Percentiles rank a stretch among this genome's conserved stretches.
Conservation (phyloP, 2,329 filamentous ascomycete genomes). For the Diaporthe vexans region DNA sequence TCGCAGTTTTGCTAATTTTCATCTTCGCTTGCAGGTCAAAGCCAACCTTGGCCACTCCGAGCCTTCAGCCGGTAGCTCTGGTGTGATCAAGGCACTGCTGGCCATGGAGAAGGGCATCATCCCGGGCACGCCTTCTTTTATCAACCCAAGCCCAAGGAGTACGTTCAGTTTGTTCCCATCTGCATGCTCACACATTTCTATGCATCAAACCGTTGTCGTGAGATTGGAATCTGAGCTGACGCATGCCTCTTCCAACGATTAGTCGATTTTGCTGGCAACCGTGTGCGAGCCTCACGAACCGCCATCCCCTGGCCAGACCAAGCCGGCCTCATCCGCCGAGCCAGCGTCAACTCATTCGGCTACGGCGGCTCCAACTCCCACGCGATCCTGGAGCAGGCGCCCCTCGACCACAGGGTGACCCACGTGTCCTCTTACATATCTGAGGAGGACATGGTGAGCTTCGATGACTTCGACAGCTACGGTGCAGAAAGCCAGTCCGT, state of each 20-base stretch:
- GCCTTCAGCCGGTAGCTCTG: conserved; percentile 60
- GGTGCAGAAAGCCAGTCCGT: background rate
- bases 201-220: no score
- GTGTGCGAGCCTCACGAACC: background rate
- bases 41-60: conserved; percentile 64
- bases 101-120: conserved; percentile 65
- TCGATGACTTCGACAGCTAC: no score
- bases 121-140: conserved; percentile 64
- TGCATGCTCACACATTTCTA: no score
- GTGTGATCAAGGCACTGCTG: conserved; percentile 64
- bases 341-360: background rate
- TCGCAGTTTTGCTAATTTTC: background rate
- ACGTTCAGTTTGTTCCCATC: background rate
- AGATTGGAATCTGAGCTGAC: no score
- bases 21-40: conserved; percentile 45
- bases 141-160: conserved; percentile 59
- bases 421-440: background rate
- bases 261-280: background rate
- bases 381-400: background rate
- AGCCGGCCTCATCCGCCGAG: background rate
- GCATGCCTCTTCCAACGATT: no score
- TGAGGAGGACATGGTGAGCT: no score
- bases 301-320: background rate
- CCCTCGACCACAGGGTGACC: background rate
- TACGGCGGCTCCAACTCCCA: background rate